Base-by-base conservation (phyloP, 495 filamentous ascomycete species). In the Echria macrotheca region DNA sequence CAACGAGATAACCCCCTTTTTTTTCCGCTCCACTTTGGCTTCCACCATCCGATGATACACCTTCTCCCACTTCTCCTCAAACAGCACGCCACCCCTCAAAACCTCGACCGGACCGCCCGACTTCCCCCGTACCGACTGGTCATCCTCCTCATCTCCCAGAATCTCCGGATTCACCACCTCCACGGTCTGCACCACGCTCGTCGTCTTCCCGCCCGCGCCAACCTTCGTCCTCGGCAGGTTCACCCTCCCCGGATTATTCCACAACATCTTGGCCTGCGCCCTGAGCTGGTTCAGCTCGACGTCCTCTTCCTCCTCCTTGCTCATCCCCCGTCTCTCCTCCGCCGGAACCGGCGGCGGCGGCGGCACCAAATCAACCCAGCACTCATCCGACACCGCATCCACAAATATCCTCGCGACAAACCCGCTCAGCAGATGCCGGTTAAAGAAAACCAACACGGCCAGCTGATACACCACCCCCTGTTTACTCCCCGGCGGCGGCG, bases 1-100 rank as follows among this genome's bases (percentile, higher is more conserved):
- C 46, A 60, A 24, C 53, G 54, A 55, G 3, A 60, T 38, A 1
- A 53, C 52, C 3, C 58, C 54, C 41, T 50, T 54, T 12, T 55
- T 56, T 42, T 53, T 63, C 50, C 56, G 45, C 40, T 43, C 45
- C 15, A 53, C 39, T 3, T 23, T 48, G 8, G 53, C 56, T 14
- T 55, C 28, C 31, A 63, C 59, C 5, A 54, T 57, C 15, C 59
- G 47, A 31, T 48, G 37, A 25, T 63, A 63, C 37, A 55, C 48
- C 43, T 39, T 57, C 52, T 63, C 59, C 59, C 59, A 63, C 9
- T 36, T 43, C 32, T 63, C 59, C 1, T 32, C 45, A 32, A 63
- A 63, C 8, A 52, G 56, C 0, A 62, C 56, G 4, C 18, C 31
- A 2, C 24, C 14, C 17, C 21, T 43, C 10, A 52, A 21, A 22